A percentile compares a stretch with the other conserved stretches of the same genome.
phyloP scores from a whole-genome alignment of 345 rosid genomes.

The Populus davidiana region DNA sequence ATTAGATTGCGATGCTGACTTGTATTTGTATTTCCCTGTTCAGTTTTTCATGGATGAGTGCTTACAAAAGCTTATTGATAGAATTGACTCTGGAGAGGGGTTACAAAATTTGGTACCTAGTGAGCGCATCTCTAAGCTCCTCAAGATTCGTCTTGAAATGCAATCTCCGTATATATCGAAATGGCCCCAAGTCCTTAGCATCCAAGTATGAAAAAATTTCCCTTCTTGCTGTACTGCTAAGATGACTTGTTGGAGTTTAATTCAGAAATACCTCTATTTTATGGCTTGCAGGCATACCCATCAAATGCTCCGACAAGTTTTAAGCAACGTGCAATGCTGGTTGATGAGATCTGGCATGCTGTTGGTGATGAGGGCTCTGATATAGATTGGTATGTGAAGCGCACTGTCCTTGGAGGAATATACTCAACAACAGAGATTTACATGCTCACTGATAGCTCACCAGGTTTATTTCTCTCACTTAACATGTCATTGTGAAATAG shows the following conservation, averaged over 20 bases:
- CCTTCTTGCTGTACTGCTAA: not conserved
- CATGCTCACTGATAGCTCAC: conserved; percentile 89
- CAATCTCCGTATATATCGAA: conserved; percentile 85
- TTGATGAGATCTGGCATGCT: conserved; percentile 91
- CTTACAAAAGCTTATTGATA: conserved; percentile 69
- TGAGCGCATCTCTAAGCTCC: conserved; percentile 62
- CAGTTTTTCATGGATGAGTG: conserved; percentile 93
- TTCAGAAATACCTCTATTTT: not conserved
- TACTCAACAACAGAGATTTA: conserved; percentile 92
- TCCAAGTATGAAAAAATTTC: conserved; percentile 46
- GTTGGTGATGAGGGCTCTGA: conserved; percentile 70
- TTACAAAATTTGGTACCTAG: conserved; percentile 58
- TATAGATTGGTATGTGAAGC: conserved; percentile 85
- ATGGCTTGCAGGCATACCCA: conserved; percentile 64
- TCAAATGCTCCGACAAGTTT: conserved; percentile 70
- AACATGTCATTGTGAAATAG: not conserved
- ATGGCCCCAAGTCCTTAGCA: conserved; percentile 97
- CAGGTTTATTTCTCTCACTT: conserved; percentile 44
- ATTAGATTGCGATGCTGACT: conserved; percentile 8
- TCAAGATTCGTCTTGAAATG: conserved; percentile 77
- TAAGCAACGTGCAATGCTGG: conserved; percentile 81
- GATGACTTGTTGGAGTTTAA: not conserved
- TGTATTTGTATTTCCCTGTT: conserved; percentile 11
- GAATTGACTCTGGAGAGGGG: conserved; percentile 56
- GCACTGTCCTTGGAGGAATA: conserved; percentile 86